Conservation (phyloP, 441 rosid species). For the Adansonia grandidieri region DNA sequence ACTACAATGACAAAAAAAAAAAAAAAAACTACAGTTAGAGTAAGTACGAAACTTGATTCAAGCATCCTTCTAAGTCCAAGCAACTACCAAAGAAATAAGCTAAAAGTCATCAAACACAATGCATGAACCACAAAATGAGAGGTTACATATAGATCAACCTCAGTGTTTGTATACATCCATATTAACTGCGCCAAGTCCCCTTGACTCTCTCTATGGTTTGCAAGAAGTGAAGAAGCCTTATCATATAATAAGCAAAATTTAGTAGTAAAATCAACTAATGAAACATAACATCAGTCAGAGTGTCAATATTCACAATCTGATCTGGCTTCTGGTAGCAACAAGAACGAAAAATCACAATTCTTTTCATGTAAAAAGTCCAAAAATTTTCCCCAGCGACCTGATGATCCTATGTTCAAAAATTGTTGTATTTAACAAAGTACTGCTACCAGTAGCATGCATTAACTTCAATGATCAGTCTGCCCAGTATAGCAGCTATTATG, state of each 20-base stretch:
- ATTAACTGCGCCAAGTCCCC: constrained; percentile 42
- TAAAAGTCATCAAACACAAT: constrained; percentile 57
- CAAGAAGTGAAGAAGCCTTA: constrained; percentile 21
- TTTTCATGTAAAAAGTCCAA: neutral
- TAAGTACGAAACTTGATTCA: constrained; percentile 21
- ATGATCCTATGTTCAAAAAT: neutral
- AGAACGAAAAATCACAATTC: neutral
- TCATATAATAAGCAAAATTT: neutral
- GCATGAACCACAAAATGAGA: constrained; percentile 64
- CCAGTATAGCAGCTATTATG: neutral
- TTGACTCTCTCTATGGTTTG: constrained; percentile 30
- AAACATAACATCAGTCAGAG: neutral
- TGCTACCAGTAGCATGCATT: neutral
- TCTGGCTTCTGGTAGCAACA: neutral
- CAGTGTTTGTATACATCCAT: constrained; percentile 75
- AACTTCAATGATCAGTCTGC: neutral
- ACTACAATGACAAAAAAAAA: too few relatives aligned
- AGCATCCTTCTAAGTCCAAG: constrained; percentile 19
- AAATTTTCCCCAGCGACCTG: neutral
- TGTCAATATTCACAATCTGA: neutral
- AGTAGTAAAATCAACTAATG: neutral
- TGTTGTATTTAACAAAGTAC: neutral
- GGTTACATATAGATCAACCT: constrained; percentile 85
- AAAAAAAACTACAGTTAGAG: constrained; percentile 39
- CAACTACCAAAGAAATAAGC: constrained; percentile 6